Evolutionary conservation across 1,139 yeast genomes (phyloP).

Genomic region (Kurtzmaniella quercitrusa): DNA sequence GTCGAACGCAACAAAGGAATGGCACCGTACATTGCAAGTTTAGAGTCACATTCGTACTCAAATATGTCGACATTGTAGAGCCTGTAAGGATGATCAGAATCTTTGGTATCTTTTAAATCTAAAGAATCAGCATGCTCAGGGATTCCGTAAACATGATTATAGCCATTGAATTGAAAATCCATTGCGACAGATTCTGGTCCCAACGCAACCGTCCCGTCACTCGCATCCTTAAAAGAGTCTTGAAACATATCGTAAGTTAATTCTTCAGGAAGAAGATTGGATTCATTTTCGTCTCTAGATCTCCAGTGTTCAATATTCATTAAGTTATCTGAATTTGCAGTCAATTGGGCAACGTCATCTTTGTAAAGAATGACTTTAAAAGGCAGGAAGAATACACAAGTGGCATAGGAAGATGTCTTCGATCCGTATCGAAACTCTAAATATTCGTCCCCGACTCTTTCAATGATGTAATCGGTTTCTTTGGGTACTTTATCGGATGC

Average conservation of each 20-base stretch:
- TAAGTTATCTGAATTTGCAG: conserved; percentile 64
- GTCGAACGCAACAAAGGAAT: conserved; percentile 83
- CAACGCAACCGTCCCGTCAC: conserved; percentile 56
- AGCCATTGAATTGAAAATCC: conserved; percentile 66
- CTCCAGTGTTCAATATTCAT: conserved; percentile 81
- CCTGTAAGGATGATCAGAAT: conserved; percentile 64
- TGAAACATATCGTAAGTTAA: conserved; percentile 52
- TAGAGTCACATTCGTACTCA: conserved; percentile 80
- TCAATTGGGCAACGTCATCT: conserved; percentile 43
- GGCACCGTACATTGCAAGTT: conserved; percentile 90
- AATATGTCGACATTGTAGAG: conserved; percentile 90
- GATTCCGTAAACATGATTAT: conserved; percentile 73
- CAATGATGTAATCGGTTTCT: conserved; percentile 10
- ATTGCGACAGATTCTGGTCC: conserved; percentile 91
- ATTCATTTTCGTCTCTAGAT: conserved; percentile 27
- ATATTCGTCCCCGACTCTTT: conserved; percentile 11
- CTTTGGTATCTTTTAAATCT: conserved; percentile 63
- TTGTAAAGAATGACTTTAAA: conserved; percentile 49
- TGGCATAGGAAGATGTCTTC: conserved; percentile 19
- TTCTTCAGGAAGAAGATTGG: conserved; percentile 52
- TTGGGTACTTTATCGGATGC: conserved; percentile 2
- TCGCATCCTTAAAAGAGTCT: conserved; percentile 61
- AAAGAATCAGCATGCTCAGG: conserved; percentile 93
- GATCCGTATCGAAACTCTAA: conserved; percentile 40
- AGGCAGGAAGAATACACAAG: conserved; percentile 33